Evolutionary conservation across 2,329 filamentous ascomycete species (phyloP).

Genomic region (Pseudonectria foliicola): DNA sequence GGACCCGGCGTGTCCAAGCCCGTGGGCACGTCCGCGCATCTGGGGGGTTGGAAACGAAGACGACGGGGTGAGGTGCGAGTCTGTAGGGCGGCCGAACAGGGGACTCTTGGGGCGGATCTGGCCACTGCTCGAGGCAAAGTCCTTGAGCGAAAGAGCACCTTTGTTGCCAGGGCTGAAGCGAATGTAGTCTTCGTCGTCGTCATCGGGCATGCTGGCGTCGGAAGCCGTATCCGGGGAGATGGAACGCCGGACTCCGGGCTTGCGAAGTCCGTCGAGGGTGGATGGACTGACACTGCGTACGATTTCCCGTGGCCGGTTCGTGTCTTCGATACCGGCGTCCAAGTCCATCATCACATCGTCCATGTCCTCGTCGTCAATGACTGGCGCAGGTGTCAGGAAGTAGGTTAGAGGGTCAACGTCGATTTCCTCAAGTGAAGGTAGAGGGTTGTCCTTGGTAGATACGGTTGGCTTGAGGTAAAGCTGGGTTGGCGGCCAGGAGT

Average conservation of each 20-base stretch:
- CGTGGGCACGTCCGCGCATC: slow-evolving; percentile 23
- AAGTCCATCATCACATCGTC: slow-evolving; percentile 43
- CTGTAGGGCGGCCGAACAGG: slow-evolving; percentile 23
- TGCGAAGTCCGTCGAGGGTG: slow-evolving; percentile 44
- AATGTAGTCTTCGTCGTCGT: slow-evolving; percentile 45
- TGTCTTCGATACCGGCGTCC: slow-evolving; percentile 51
- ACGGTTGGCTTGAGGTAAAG: slow-evolving; percentile 37
- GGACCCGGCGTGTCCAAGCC: slow-evolving; percentile 23
- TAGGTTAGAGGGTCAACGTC: slow-evolving; percentile 49
- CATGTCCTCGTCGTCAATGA: slow-evolving; percentile 33
- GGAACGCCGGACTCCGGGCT: slow-evolving; percentile 24
- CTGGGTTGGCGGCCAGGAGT: slow-evolving; percentile 48
- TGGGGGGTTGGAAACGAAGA: slow-evolving; percentile 20
- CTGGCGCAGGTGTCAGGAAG: slow-evolving; percentile 45
- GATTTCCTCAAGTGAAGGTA: slow-evolving; percentile 40
- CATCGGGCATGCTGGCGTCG: slow-evolving; percentile 37
- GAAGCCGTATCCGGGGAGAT: slow-evolving; percentile 20
- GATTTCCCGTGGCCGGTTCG: slow-evolving; percentile 35
- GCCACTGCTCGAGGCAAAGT: slow-evolving; percentile 32
- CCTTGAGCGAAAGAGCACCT: slow-evolving; percentile 35
- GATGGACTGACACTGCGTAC: slow-evolving; percentile 52
- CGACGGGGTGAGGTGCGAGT: slow-evolving; percentile 23
- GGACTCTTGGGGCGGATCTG: slow-evolving; percentile 25
- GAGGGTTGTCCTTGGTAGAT: slow-evolving; percentile 32
- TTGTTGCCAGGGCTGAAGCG: slow-evolving; percentile 37